Evolutionary conservation across 495 filamentous ascomycete genomes (phyloP).

Genomic region (Aspergillus leporis): DNA sequence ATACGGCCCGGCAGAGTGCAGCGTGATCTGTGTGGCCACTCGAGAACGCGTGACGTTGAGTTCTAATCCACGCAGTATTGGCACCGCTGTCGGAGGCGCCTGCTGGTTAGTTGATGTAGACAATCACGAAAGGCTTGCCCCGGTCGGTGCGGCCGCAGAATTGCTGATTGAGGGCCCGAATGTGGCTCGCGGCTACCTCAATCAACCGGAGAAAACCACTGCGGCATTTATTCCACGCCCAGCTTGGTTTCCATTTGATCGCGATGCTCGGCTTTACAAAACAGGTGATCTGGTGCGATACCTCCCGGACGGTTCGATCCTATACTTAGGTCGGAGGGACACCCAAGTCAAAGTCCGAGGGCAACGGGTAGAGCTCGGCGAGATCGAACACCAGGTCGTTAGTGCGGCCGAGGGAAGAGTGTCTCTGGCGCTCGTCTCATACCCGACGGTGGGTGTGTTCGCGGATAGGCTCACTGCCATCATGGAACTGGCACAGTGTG

Average conservation of each 20-base stretch:
- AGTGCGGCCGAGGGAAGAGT: constrained; percentile 5
- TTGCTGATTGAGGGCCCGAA: constrained; percentile 45
- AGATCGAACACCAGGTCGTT: constrained; percentile 35
- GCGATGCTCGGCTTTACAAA: constrained; percentile 31
- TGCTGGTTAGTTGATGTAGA: constrained; percentile 41
- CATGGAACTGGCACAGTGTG: constrained; percentile 11
- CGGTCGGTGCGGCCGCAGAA: constrained; percentile 45
- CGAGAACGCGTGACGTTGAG: constrained; percentile 4
- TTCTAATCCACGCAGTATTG: constrained; percentile 11
- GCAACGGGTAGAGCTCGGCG: constrained; percentile 44
- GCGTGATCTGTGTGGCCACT: constrained; percentile 11
- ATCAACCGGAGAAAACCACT: constrained; percentile 35
- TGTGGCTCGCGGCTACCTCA: constrained; percentile 41
- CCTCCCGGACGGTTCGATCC: constrained; percentile 22
- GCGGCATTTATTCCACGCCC: constrained; percentile 38
- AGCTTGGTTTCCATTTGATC: constrained; percentile 31
- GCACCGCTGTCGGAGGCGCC: constrained; percentile 13
- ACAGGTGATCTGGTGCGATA: constrained; percentile 34
- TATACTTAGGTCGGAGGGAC: constrained; percentile 37
- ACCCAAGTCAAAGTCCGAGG: constrained; percentile 45
- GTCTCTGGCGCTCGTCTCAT: constrained; percentile 11
- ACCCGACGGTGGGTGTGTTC: constrained; percentile 15
- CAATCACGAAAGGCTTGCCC: constrained; percentile 33
- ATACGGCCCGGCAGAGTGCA: constrained; percentile 58
- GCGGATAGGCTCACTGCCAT: constrained; percentile 21